Evolutionary conservation across 805 yeast species (phyloP).

Genomic region (Myxozyma geophila): DNA sequence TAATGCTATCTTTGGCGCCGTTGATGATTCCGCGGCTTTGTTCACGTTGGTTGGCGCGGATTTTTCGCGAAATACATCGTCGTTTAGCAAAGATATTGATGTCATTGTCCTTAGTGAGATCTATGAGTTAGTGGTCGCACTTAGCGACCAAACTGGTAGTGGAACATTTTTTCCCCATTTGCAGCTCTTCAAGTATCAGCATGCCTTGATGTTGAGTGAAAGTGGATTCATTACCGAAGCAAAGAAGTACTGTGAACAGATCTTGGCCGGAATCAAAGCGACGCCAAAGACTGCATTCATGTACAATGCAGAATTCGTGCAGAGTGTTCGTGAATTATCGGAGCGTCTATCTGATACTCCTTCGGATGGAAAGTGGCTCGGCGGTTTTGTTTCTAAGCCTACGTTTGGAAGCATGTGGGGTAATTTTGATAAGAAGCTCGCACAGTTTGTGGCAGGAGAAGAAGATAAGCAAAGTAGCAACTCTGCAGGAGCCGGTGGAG

Average conservation of each 20-base stretch:
- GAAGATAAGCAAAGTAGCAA: constrained; percentile 48
- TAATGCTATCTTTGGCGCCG: constrained; percentile 39
- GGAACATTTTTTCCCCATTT: constrained; percentile 53
- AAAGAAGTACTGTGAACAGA: constrained; percentile 63
- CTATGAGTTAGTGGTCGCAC: constrained; percentile 60
- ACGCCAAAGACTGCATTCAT: constrained; percentile 45
- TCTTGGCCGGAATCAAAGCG: constrained; percentile 50
- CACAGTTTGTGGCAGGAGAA: constrained; percentile 85
- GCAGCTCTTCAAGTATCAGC: constrained; percentile 63
- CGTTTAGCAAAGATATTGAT: constrained; percentile 54
- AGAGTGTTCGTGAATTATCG: constrained; percentile 45
- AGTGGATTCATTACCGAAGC: constrained; percentile 62
- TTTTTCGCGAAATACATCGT: constrained; percentile 44
- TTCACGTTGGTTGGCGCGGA: constrained; percentile 42
- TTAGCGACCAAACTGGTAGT: constrained; percentile 40
- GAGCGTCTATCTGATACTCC: constrained; percentile 44
- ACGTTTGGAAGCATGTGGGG: constrained; percentile 84
- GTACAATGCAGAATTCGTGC: constrained; percentile 44
- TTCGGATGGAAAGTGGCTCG: constrained; percentile 72
- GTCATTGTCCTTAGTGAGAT: constrained; percentile 65
- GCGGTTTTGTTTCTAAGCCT: constrained; percentile 53
- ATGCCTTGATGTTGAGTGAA: constrained; percentile 73
- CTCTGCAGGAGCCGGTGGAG: constrained; percentile 24
- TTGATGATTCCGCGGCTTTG: constrained; percentile 32
- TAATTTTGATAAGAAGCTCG: constrained; percentile 77